Percentiles rank a stretch among this genome's conserved stretches.
Conservation (phyloP, 1,139 yeast species). For the Saccharomycopsis phalli region DNA sequence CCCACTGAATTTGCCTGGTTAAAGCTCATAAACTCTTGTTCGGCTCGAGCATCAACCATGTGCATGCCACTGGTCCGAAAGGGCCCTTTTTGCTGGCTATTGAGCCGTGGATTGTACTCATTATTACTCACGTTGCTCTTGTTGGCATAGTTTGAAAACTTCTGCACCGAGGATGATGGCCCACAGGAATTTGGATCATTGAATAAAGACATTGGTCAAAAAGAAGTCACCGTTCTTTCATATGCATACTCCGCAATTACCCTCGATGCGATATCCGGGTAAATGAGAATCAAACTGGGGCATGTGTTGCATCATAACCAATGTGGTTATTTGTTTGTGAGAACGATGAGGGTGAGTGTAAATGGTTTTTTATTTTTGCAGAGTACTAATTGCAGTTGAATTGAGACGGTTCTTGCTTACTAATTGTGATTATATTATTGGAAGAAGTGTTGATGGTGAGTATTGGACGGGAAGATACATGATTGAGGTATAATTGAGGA, state of each 20-base stretch:
- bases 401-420: no score
- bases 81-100: background rate
- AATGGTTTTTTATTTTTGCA: background rate
- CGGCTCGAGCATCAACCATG: conserved; percentile 10
- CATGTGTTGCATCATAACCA: background rate
- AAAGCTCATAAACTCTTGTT: conserved; percentile 13
- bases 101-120: conserved; percentile 1
- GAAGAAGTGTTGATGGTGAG: no score
- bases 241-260: background rate
- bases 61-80: conserved; percentile 1
- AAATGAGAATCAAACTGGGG: no score
- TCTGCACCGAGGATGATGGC: conserved; percentile 15
- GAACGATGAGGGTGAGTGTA: background rate
- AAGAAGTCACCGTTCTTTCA: background rate
- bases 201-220: conserved; percentile 13
- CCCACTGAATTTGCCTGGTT: conserved; percentile 1
- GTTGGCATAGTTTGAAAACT: conserved; percentile 11
- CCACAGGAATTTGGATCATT: conserved; percentile 17
- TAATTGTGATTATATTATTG: no score
- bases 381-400: background rate
- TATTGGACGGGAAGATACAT: no score
- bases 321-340: background rate
- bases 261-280: background rate
- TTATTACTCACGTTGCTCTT: background rate
- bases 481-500: no score